phyloP scores from a whole-genome alignment of 2,329 filamentous ascomycete species.

The Magnaporthiopsis rhizophila region DNA sequence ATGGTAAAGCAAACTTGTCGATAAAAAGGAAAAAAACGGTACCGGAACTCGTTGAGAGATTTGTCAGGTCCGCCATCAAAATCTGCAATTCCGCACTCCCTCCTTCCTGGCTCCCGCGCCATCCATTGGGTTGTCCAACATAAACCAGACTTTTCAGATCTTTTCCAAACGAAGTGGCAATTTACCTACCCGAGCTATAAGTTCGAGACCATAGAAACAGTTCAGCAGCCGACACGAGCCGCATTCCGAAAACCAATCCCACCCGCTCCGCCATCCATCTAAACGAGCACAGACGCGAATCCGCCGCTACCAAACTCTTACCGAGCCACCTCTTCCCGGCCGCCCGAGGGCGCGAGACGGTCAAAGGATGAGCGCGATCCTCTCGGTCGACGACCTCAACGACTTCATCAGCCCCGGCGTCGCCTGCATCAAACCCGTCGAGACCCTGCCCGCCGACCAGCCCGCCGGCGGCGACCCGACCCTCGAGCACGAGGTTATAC shows the following conservation, averaged over 20 bases:
- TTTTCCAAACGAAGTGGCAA: background rate
- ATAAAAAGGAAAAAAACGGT: background rate
- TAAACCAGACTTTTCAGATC: background rate
- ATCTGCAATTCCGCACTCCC: background rate
- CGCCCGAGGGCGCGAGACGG: slow-evolving; percentile 4
- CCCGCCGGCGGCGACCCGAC: slow-evolving; percentile 23
- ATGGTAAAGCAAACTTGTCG: background rate
- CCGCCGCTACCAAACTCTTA: background rate
- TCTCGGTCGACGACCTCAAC: slow-evolving; percentile 93
- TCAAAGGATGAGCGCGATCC: slow-evolving; percentile 81
- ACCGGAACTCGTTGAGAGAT: background rate
- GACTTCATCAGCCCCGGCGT: slow-evolving; percentile 98
- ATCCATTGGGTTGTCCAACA: background rate
- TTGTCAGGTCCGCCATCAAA: background rate
- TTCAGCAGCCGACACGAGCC: background rate
- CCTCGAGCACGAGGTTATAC: slow-evolving; percentile 76
- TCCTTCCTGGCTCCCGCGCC: background rate
- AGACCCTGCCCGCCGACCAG: slow-evolving; percentile 68
- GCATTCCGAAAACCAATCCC: background rate
- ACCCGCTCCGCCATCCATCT: background rate
- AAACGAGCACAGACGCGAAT: background rate
- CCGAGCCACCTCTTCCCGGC: background rate
- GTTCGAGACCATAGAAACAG: background rate
- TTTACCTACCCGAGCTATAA: background rate
- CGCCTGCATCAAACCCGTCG: slow-evolving; percentile 95